A percentile compares a stretch with the other conserved stretches of the same genome.
Conservation (phyloP, 768 basidiomycete genomes). For the Russula emetica region DNA sequence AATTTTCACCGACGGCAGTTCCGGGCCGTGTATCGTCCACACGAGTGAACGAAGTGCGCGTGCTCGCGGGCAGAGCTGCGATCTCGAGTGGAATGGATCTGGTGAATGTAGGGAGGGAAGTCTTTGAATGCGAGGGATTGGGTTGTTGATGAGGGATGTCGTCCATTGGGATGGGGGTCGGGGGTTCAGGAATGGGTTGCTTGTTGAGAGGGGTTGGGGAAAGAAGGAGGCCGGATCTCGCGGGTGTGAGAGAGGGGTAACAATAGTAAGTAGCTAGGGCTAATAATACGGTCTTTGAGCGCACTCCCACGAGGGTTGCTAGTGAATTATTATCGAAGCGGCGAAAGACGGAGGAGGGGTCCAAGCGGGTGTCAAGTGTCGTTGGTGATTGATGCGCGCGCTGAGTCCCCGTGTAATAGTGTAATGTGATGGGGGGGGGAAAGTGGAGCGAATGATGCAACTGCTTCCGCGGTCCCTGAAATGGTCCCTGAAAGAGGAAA, state of each 20-base stretch:
- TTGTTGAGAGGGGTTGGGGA: neutral
- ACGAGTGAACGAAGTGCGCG: slow-evolving; percentile 52
- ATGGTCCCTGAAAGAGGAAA: too few species aligned
- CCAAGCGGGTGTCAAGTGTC: slow-evolving; percentile 3
- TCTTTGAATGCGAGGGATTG: slow-evolving; percentile 10
- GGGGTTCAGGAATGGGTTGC: too few species aligned
- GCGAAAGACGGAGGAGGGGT: neutral
- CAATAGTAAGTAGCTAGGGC: too few species aligned
- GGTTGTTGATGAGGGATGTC: neutral
- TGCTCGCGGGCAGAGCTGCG: slow-evolving; percentile 39
- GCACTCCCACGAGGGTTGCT: slow-evolving; percentile 14
- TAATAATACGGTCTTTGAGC: neutral
- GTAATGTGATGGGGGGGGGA: neutral
- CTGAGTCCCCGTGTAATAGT: neutral
- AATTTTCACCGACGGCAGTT: slow-evolving; percentile 23
- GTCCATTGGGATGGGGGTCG: slow-evolving; percentile 14
- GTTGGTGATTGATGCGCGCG: neutral
- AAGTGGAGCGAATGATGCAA: slow-evolving; percentile 4
- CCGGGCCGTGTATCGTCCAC: slow-evolving; percentile 38
- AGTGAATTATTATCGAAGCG: neutral
- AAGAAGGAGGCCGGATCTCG: neutral
- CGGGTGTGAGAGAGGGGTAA: neutral
- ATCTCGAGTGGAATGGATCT: slow-evolving; percentile 23
- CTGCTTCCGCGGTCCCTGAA: neutral
- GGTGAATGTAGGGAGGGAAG: slow-evolving; percentile 25